Conservation (phyloP, 176 grass and related monocot genomes). For the Guadua angustifolia region DNA sequence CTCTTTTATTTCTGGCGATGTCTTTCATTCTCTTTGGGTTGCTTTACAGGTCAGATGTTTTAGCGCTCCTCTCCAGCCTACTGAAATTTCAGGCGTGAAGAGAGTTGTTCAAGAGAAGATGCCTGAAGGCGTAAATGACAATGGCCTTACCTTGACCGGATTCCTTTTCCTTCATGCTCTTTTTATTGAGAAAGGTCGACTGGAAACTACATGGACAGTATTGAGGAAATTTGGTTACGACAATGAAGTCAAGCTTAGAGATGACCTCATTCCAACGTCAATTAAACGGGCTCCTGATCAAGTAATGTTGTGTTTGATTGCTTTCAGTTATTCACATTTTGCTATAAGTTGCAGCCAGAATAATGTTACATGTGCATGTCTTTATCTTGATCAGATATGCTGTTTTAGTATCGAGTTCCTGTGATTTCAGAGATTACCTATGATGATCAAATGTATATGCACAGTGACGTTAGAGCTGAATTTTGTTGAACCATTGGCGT, state of each 20-base stretch:
- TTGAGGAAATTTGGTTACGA: slow-evolving; percentile 98
- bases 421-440: background rate
- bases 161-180: slow-evolving; percentile 96
- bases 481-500: background rate
- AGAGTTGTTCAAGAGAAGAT: slow-evolving; percentile 98
- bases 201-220: slow-evolving; percentile 98
- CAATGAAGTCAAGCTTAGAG: slow-evolving; percentile 93
- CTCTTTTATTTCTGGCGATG: slow-evolving; percentile 29
- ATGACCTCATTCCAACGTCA: slow-evolving; percentile 73
- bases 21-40: background rate
- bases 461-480: background rate
- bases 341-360: background rate
- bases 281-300: slow-evolving; percentile 94
- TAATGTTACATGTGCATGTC: background rate
- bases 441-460: background rate
- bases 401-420: slow-evolving; percentile 1
- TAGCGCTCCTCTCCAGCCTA: slow-evolving; percentile 83
- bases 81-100: slow-evolving; percentile 92
- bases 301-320: slow-evolving; percentile 52
- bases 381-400: background rate
- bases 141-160: slow-evolving; percentile 88
- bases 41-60: slow-evolving; percentile 82
- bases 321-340: slow-evolving; percentile 19
- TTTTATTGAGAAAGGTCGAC: slow-evolving; percentile 95
- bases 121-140: slow-evolving; percentile 86